Evolutionary conservation across 192 early-diverging fungal genomes (phyloP), one percentile per base, ranked within the genome.

Genomic region (Coemansia sp.): DNA sequence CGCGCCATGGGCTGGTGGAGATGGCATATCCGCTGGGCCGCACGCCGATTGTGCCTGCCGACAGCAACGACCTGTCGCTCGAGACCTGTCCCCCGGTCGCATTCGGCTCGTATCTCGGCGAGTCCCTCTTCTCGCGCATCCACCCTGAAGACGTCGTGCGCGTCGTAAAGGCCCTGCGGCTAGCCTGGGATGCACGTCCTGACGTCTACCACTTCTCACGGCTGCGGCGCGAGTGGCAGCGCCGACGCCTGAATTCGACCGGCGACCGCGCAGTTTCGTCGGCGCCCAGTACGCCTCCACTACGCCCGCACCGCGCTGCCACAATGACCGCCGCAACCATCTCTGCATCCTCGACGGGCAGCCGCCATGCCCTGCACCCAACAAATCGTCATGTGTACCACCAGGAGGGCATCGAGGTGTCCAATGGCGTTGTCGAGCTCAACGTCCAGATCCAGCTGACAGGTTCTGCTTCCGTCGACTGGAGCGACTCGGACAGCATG

Each of bases 171-270:
- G 77, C 77, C 33, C 69, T 80, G 65, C 71, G 77, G 9, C 65
- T 80, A 57, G 72, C 72, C 6, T 80, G 77, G 77, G 77, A 80
- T 19, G 72, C 77, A 46, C 71, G 77, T 10, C 77, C 77, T 38
- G 77, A 80, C 62, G 68, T 69, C 19, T 80, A 74, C 68, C 77
- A 80, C 65, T 80, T 74, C 49, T 45, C 72, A 22, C 77, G 77
- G 19, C 69, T 80, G 55, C 77, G 77, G n/a, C 77, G 77, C 69
- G 68, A 73, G 54, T 80, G 77, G 77, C 77, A 80, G 77, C 76
- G 69, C 13, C 65, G 72, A 17, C 72, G 76, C 54, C 65, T 59
- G 35, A 45, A n/a, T 40, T 45, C 52, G 0, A 54, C 53, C 36
- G 56, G 48, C 36, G 65, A 59, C 34, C 71, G 71, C 33, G 65